Conservation (phyloP, 768 basidiomycete species). For the Amanita muscaria region DNA sequence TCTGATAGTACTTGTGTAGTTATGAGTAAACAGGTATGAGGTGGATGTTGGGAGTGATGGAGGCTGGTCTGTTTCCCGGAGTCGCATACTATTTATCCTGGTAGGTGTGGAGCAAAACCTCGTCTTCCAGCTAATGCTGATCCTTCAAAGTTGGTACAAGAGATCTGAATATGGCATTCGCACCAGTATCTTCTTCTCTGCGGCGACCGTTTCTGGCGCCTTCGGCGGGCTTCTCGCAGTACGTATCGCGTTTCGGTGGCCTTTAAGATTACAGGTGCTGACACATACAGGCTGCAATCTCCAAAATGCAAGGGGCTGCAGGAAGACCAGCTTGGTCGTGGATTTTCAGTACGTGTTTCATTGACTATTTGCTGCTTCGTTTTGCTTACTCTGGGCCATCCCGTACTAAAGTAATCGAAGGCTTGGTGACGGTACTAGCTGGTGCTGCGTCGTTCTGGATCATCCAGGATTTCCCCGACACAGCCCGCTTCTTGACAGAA, state of each 20-base stretch:
- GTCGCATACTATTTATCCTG: constrained; percentile 71
- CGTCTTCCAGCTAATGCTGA: neutral
- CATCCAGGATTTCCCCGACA: constrained; percentile 79
- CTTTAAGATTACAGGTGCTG: too few species aligned
- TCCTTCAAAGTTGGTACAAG: constrained; percentile 36
- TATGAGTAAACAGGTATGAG: constrained; percentile 43
- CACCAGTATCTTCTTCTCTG: constrained; percentile 64
- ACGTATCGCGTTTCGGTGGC: constrained; percentile 19
- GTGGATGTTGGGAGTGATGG: constrained; percentile 66
- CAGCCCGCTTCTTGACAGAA: constrained; percentile 68
- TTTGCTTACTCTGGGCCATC: neutral
- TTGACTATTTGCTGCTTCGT: neutral
- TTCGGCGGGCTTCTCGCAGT: constrained; percentile 73
- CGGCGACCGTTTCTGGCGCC: constrained; percentile 76
- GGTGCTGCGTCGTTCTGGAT: constrained; percentile 63
- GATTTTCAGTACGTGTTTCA: constrained; percentile 50
- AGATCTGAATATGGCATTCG: constrained; percentile 69
- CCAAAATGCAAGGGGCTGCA: constrained; percentile 63
- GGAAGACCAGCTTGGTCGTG: constrained; percentile 61
- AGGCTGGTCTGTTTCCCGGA: constrained; percentile 59
- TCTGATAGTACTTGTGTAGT: neutral
- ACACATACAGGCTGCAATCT: constrained; percentile 50
- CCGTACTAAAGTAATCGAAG: constrained; percentile 44
- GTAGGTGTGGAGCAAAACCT: constrained; percentile 28
- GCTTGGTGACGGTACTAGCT: constrained; percentile 58